A percentile compares a stretch with the other conserved stretches of the same genome.
These are phyloP conservation scores for Ploettnerulaceae sp. DNA, from an alignment of 2,329 filamentous ascomycete genomes.

Conservation along the genomic window DNA sequence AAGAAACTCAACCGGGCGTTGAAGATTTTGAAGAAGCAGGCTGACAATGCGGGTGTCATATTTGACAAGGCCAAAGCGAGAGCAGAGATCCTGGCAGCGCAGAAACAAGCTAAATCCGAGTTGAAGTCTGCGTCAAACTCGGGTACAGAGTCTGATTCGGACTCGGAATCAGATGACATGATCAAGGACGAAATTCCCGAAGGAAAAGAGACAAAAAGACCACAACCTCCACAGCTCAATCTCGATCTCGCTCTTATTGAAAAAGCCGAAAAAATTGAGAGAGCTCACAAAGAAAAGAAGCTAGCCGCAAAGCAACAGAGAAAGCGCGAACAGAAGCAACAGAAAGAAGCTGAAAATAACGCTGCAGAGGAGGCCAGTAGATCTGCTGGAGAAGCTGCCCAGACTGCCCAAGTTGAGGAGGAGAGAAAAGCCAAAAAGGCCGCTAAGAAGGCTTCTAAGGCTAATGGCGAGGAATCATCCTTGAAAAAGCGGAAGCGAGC, in stretches of 20 bases:
- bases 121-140: slow-evolving; percentile 6
- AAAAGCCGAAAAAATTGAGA: slow-evolving; percentile 4
- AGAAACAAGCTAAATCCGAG: slow-evolving; percentile 6
- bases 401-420: slow-evolving; percentile 3
- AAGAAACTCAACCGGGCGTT: slow-evolving; percentile 29
- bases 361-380: background rate
- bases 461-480: background rate
- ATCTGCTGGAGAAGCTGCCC: background rate
- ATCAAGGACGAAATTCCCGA: background rate
- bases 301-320: slow-evolving; percentile 7
- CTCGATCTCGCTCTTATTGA: slow-evolving; percentile 1
- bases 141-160: slow-evolving; percentile 8
- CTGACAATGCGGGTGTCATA: slow-evolving; percentile 19
- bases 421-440: slow-evolving; percentile 1
- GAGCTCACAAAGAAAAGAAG: slow-evolving; percentile 11
- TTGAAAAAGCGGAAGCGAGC: slow-evolving; percentile 13
- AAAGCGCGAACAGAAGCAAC: slow-evolving; percentile 5
- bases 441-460: slow-evolving; percentile 2
- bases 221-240: slow-evolving; percentile 3
- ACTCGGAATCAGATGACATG: slow-evolving; percentile 12
- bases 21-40: slow-evolving; percentile 27
- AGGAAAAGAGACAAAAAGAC: background rate
- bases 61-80: slow-evolving; percentile 27
- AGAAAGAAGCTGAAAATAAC: background rate
- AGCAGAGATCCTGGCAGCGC: slow-evolving; percentile 21